Percentiles rank a stretch among this genome's conserved stretches.
These are phyloP conservation scores for Lolium multiflorum DNA, from an alignment of 176 grass and related monocot species.

Conservation along the genomic window DNA sequence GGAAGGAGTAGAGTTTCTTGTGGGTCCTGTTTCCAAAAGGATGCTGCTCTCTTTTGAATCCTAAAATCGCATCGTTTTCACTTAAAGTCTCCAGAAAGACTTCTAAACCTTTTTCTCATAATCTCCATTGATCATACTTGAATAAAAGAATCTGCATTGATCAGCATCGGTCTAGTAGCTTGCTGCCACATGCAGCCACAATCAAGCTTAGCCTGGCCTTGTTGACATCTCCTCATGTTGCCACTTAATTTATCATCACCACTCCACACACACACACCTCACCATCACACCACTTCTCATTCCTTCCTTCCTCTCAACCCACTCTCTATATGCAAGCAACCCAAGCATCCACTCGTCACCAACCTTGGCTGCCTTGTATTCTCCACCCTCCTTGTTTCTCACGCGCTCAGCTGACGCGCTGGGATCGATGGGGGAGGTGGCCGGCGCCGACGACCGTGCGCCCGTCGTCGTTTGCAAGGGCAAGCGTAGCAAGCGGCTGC, in stretches of 20 bases:
- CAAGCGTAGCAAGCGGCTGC: slow-evolving; percentile 74
- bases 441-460: neutral
- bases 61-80: slow-evolving; percentile 41
- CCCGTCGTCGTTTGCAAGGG: slow-evolving; percentile 54
- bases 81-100: slow-evolving; percentile 34
- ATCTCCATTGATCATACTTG: neutral
- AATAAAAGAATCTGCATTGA: neutral
- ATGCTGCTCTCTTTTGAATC: neutral
- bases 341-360: slow-evolving; percentile 15
- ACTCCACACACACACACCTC: neutral
- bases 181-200: neutral
- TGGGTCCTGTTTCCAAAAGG: neutral
- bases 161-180: too few species aligned
- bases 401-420: neutral
- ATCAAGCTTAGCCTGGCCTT: neutral
- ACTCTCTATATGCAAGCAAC: neutral
- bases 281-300: neutral
- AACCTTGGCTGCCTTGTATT: slow-evolving; percentile 22
- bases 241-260: neutral
- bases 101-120: neutral
- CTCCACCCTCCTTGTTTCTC: neutral
- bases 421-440: slow-evolving; percentile 28
- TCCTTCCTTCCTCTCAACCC: neutral
- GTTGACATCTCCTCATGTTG: neutral
- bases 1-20: neutral